Conservation (phyloP, 106 monocot genomes). For the Alisma plantagoaquatica region DNA sequence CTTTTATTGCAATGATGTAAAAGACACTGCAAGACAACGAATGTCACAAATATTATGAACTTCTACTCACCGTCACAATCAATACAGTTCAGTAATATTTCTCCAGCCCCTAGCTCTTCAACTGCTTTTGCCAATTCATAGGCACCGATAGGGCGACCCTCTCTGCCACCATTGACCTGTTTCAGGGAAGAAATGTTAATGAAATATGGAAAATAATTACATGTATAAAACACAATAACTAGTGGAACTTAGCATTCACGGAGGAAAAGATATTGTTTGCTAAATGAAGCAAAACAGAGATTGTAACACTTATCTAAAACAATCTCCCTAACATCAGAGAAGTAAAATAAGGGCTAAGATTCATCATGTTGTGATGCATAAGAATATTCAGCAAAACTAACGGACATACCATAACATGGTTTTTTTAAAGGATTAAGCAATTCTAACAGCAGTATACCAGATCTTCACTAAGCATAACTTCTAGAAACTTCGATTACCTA, state of each 20-base stretch:
- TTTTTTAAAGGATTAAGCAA: too few relatives aligned
- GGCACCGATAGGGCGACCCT: slow-evolving; percentile 83
- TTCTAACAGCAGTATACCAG: too few relatives aligned
- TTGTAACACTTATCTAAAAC: too few relatives aligned
- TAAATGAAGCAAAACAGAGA: too few relatives aligned
- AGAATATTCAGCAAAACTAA: too few relatives aligned
- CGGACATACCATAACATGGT: too few relatives aligned
- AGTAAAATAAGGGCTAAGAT: too few relatives aligned
- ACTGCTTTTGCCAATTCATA: slow-evolving; percentile 93
- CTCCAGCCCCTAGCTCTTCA: slow-evolving; percentile 82
- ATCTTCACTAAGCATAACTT: too few relatives aligned
- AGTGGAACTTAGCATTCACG: neutral
- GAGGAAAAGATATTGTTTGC: too few relatives aligned
- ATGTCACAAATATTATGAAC: neutral
- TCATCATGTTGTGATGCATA: too few relatives aligned
- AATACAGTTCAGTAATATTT: slow-evolving; percentile 87
- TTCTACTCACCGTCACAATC: slow-evolving; percentile 61
- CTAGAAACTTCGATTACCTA: too few relatives aligned
- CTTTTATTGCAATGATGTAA: neutral
- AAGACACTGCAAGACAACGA: neutral
- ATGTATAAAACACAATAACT: neutral
- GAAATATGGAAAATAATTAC: slow-evolving; percentile 2
- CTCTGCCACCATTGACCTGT: slow-evolving; percentile 79
- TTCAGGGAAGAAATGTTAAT: neutral
- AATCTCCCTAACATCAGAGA: too few relatives aligned